Evolutionary conservation across 352 stramenopile genomes (phyloP), one percentile per base, ranked within the genome.

Genomic region (Pythium dissimile): DNA sequence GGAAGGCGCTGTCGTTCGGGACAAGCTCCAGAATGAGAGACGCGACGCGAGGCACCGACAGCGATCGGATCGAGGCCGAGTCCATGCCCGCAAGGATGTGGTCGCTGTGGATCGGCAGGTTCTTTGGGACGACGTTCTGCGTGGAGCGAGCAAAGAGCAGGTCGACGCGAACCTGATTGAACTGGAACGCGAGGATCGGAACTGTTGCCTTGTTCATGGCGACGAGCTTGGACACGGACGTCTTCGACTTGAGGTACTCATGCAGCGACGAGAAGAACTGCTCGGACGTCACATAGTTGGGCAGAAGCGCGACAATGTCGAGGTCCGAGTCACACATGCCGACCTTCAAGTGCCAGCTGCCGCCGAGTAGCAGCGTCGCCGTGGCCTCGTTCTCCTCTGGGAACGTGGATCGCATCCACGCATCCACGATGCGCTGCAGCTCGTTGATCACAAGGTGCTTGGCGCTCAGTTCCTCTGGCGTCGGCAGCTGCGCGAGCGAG

Each of bases 381-480:
- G 80, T 84, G 20, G 64, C 45, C 8, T 75, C 47, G 5, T 50
- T 42, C 28, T 77, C 38, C 7, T 66, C 60, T 8, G 74, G 64
- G 26, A 88, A 85, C 20, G 72, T 84, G 18, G 37, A 39, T 2
- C 59, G 58, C 35, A 94, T 70, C 85, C 85, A 95, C 47, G 72
- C 50, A 57, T 95, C 81, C 12, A 92, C 66, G 27, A 86, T 50
- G 8, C 71, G 72, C 51, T 92, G 80, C 27, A 95, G 61, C 32
- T 93, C 83, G 21, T 82, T 76, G 65, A 95, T 86, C 7, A 79
- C 83, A 44, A 89, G 61, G 54, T 95, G 83, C 64, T 93, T 93
- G 41, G 57, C 67, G 37, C 66, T 80, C 24, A 93, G 60, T 38
- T 86, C 71, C 18, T 92, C 80, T 0, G 71, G 54, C 4, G 61